Evolutionary conservation across 2,329 filamentous ascomycete species (phyloP), one percentile per base, ranked within the genome.

Genomic region (Aspergillus viridinutans): DNA sequence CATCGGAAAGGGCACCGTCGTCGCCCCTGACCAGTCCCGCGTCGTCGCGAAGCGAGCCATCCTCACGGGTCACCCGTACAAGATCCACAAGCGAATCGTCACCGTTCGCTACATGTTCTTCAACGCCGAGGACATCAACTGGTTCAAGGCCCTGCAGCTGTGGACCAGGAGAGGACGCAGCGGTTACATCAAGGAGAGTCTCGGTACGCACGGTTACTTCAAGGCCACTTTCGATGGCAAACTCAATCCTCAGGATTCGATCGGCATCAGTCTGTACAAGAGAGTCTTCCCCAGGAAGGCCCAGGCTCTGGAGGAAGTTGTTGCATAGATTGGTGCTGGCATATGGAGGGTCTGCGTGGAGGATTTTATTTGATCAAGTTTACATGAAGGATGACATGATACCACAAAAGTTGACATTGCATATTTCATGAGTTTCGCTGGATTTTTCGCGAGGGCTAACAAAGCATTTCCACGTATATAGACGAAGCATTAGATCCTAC

Each of bases 41-140:
- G 88, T 99, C 55, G 86, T 99, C 58, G 92, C 93, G 67, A 99
- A 99, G 79, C 88, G 94, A 53, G 87, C 96, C 65, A 90, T 97
- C 62, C 82, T 99, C 56, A 96, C 94, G 0, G 95, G 94, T 17
- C 93, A 99, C 72, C 94, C 95, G 0, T 97, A 91, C 83, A 96
- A 99, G 79, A 99, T 99, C 73, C 91, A 99, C 85, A 97, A 96
- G 83, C 92, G 89, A 76, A 82, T 99, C 25, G 94, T 99, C 58
- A 99, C 95, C 0, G 88, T 99, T 49, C 88, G 94, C 29, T 99
- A 99, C 83, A 99, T 99, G 95, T 99, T 99, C 83, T 99, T 99
- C 85, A 95, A 93, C 80, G 82, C 89, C 50, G 90, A 93, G 68
- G 95, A 99, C 64, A 90, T 99, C 32, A 86, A 90, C 64, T 99